phyloP scores from a whole-genome alignment of 2,329 filamentous ascomycete species.

The Claviceps arundinis region DNA sequence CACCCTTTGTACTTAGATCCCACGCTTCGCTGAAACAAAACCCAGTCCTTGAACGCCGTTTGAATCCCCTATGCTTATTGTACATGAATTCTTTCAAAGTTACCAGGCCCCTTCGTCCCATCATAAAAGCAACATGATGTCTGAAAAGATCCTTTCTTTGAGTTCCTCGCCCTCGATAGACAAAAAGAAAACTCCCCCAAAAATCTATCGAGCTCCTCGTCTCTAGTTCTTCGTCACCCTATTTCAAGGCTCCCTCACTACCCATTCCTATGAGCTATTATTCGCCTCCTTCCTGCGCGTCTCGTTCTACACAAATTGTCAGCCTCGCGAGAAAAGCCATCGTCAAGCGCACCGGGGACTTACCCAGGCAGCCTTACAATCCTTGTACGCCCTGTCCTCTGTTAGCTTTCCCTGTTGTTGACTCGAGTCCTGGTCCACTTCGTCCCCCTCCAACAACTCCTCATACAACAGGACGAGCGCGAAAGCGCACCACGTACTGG shows the following conservation, averaged over 20 bases:
- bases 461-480: no score
- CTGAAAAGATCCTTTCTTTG: not conserved
- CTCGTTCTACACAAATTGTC: slow-evolving; percentile 7
- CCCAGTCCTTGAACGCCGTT: not conserved
- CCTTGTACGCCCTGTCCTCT: slow-evolving; percentile 65
- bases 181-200: no score
- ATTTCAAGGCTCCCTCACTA: not conserved
- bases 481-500: slow-evolving; percentile 47
- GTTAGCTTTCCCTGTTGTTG: slow-evolving; percentile 8
- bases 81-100: not conserved
- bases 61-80: not conserved
- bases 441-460: no score
- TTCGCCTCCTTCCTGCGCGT: slow-evolving; percentile 10
- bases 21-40: not conserved
- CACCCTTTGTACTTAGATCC: not conserved
- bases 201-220: not conserved
- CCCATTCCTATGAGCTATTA: no score
- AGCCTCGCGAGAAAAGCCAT: slow-evolving; percentile 1
- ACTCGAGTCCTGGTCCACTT: no score
- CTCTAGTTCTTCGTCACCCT: not conserved
- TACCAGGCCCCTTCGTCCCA: not conserved
- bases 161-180: no score
- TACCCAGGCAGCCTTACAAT: slow-evolving; percentile 94
- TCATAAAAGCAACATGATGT: no score
- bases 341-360: slow-evolving; percentile 9